Evolutionary conservation across 2,329 filamentous ascomycete species (phyloP).

Genomic region (Diaporthe citrichinensis): DNA sequence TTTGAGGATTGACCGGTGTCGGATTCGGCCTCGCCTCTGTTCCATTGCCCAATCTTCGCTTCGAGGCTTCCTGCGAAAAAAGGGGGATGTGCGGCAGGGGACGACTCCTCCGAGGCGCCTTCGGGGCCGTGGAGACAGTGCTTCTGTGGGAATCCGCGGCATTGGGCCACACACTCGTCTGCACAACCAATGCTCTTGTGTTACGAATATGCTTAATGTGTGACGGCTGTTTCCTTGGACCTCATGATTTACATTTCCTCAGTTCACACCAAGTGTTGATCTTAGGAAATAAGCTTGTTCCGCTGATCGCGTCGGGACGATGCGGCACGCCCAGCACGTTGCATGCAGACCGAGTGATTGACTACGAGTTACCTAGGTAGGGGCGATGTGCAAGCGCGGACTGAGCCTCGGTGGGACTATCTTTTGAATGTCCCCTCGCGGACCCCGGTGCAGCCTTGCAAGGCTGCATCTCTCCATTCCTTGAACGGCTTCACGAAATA

Average conservation of each 20-base stretch:
- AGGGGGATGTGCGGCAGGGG: slow-evolving; percentile 6
- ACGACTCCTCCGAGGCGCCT: background rate
- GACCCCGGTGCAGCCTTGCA: background rate
- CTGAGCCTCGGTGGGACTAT: background rate
- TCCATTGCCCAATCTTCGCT: background rate
- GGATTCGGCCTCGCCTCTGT: background rate
- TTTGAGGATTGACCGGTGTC: background rate
- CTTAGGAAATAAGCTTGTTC: slow-evolving; percentile 3
- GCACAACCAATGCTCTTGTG: background rate
- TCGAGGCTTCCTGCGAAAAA: background rate
- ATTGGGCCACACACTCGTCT: background rate
- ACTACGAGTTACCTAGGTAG: background rate
- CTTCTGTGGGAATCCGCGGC: background rate
- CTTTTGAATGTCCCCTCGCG: background rate
- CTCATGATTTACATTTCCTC: background rate
- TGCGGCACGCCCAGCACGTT: background rate
- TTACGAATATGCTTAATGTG: background rate
- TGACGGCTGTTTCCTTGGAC: background rate
- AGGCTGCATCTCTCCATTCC: too few species aligned
- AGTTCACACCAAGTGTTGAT: background rate
- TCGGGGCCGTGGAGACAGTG: background rate
- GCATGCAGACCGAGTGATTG: background rate
- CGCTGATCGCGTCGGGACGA: background rate
- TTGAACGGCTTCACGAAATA: background rate
- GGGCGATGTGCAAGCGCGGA: background rate